These are phyloP conservation scores for Neurospora sp. DNA, from an alignment of 2,329 filamentous ascomycete species.

Conservation along the genomic window DNA sequence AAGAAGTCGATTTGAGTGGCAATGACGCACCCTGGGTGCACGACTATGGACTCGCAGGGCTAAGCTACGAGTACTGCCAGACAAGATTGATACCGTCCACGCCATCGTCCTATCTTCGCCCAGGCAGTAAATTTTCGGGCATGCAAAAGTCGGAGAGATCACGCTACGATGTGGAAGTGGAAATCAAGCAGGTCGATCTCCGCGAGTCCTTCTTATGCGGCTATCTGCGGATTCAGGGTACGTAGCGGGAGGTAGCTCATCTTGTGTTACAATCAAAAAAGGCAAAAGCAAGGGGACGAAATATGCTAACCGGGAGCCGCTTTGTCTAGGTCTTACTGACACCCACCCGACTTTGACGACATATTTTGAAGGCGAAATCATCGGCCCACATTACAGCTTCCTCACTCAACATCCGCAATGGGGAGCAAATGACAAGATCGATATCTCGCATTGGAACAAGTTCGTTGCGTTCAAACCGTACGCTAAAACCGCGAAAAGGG, in stretches of 20 bases:
- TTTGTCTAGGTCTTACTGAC: slow-evolving; percentile 66
- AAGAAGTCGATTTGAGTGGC: slow-evolving; percentile 26
- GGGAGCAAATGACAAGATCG: slow-evolving; percentile 86
- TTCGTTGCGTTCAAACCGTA: slow-evolving; percentile 81
- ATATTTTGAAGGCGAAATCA: slow-evolving; percentile 97
- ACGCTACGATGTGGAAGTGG: slow-evolving; percentile 90
- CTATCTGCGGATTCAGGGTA: slow-evolving; percentile 91
- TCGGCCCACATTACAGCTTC: slow-evolving; percentile 91
- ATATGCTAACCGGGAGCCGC: slow-evolving; percentile 3
- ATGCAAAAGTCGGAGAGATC: slow-evolving; percentile 91
- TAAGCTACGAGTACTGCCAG: slow-evolving; percentile 19
- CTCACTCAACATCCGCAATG: slow-evolving; percentile 79
- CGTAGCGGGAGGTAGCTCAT: slow-evolving; percentile 13
- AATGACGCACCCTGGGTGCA: slow-evolving; percentile 20
- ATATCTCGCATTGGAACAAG: slow-evolving; percentile 85
- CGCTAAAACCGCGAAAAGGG: slow-evolving; percentile 46
- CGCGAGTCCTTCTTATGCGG: slow-evolving; percentile 89
- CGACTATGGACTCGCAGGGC: slow-evolving; percentile 24
- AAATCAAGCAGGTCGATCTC: slow-evolving; percentile 94
- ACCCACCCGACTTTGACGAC: slow-evolving; percentile 97
- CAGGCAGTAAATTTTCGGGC: slow-evolving; percentile 80
- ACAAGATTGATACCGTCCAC: slow-evolving; percentile 58
- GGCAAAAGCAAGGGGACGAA: slow-evolving; percentile 1
- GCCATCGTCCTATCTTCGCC: slow-evolving; percentile 77
- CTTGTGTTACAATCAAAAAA: slow-evolving; percentile 7